A percentile compares a stretch with the other conserved stretches of the same genome.
These are phyloP conservation scores for Hondaea fermentalgiana DNA, from an alignment of 108 stramenopile species.

Conservation along the genomic window DNA sequence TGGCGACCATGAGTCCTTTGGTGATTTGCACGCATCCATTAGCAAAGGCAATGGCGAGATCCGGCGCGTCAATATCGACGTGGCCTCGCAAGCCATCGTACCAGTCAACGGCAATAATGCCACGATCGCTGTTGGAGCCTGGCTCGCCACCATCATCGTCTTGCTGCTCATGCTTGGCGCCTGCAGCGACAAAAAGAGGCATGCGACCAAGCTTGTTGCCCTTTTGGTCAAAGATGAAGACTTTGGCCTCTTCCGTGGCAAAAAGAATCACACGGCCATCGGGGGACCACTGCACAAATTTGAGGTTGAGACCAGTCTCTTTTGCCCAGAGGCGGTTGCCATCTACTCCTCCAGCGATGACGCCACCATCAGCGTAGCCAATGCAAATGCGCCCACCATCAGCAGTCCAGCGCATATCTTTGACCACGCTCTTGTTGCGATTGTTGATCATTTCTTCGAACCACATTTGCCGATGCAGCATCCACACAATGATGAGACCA, in stretches of 20 bases:
- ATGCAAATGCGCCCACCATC: constrained; percentile 59
- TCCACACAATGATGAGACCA: constrained; percentile 64
- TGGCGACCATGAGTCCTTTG: not conserved
- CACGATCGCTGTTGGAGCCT: not conserved
- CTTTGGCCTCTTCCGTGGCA: constrained; percentile 28
- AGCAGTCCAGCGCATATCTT: constrained; percentile 56
- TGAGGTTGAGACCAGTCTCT: constrained; percentile 36
- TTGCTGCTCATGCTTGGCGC: not conserved
- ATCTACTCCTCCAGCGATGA: constrained; percentile 55
- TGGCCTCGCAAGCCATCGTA: constrained; percentile 49
- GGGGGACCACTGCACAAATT: constrained; percentile 53
- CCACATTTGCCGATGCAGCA: constrained; percentile 57
- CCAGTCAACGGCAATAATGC: constrained; percentile 35
- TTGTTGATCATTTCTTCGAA: constrained; percentile 66
- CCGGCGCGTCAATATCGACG: constrained; percentile 34
- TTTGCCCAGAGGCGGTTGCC: constrained; percentile 59
- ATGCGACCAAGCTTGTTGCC: constrained; percentile 37
- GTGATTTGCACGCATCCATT: constrained; percentile 43
- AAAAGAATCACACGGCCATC: constrained; percentile 41
- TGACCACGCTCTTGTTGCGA: constrained; percentile 49
- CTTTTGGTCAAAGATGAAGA: constrained; percentile 43
- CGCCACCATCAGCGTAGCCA: constrained; percentile 54
- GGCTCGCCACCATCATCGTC: not conserved
- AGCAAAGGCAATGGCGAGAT: constrained; percentile 48
- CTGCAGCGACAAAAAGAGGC: constrained; percentile 23